Base-by-base conservation (phyloP, 495 filamentous ascomycete species). In the Margaritispora aquatica region DNA sequence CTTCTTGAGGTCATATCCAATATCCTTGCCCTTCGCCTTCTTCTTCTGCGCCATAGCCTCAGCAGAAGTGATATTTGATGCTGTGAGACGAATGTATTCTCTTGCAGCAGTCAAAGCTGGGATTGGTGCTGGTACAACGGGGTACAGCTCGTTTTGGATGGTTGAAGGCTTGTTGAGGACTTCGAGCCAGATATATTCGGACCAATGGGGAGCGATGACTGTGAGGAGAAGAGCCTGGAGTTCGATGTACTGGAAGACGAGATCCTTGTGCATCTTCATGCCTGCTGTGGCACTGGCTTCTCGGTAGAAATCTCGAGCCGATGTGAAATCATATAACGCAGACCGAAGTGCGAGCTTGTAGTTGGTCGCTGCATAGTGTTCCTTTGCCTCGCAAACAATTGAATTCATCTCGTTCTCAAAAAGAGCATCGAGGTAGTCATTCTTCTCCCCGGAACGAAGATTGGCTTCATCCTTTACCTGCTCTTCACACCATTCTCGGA, bases 331-430 rank as follows among this genome's bases (percentile, higher is more conserved):
- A 75, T 96, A 98, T 68, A 95, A 83, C 48, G 81, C 87, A 24
- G 88, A 86, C 73, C 96, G 96, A 60, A 97, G 82, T 10, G 94
- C 94, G 63, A 89, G 82, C 76, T 97, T 97, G 78, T 90, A 99
- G 68, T 86, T 80, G 44, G 89, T 89, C 58, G 80, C 71, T 63
- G 86, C 81, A 77, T 96, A 97, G 65, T 92, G 81, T 64, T 84
- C 77, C 61, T 76, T 77, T 11, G 91, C 83, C 71, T 95, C 87
- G 38, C 79, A 77, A 20, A 90, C 86, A 11, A 96, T 78, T n/a
- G 77, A 75, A 70, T 94, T 93, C 77, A 99, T 81, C 73, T 97
- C 92, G 68, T 99, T 97, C 65, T 90, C 82, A 66, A 99, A 99
- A 23, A 97, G 75, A 55, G 84, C 78, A 69, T 97, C 94, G 76